These are phyloP conservation scores for Exserohilum rostratum DNA, from an alignment of 2,329 filamentous ascomycete species.

Conservation along the genomic window DNA sequence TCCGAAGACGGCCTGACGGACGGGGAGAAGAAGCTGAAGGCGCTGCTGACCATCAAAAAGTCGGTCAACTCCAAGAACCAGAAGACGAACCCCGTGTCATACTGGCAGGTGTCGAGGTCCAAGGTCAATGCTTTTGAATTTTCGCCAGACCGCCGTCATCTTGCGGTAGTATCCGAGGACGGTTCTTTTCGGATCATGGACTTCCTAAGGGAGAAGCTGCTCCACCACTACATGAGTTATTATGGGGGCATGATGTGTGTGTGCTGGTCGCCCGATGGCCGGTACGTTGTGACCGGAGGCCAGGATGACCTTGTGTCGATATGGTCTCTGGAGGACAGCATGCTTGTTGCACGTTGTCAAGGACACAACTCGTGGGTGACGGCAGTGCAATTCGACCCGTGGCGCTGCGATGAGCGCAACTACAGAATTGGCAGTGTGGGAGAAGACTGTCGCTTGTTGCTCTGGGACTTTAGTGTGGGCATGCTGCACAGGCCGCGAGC, in stretches of 20 bases:
- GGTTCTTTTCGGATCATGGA: conserved; percentile 89
- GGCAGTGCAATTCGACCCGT: conserved; percentile 91
- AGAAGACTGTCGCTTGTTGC: conserved; percentile 84
- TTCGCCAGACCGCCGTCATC: conserved; percentile 83
- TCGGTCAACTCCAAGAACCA: conserved; percentile 94
- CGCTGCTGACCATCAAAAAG: conserved; percentile 75
- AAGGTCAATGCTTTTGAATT: conserved; percentile 91
- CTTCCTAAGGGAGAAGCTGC: conserved; percentile 88
- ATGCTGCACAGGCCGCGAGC: conserved; percentile 93
- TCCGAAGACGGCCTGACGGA: conserved; percentile 37
- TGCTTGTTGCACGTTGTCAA: conserved; percentile 88
- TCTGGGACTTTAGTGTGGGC: conserved; percentile 98
- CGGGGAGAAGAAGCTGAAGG: conserved; percentile 36
- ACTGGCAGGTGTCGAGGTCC: conserved; percentile 91
- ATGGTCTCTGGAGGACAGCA: conserved; percentile 84
- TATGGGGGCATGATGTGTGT: conserved; percentile 93
- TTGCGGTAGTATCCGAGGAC: conserved; percentile 91
- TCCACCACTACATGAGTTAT: conserved; percentile 87
- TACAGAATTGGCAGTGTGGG: conserved; percentile 97
- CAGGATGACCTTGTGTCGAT: conserved; percentile 97
- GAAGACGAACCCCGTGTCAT: conserved; percentile 88
- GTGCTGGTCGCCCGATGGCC: conserved; percentile 96
- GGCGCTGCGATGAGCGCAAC: conserved; percentile 93
- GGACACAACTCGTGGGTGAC: conserved; percentile 97
- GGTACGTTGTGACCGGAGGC: conserved; percentile 92